These are phyloP conservation scores for Nicotiana noctiflora DNA, from an alignment of 257 asterid species.

Conservation along the genomic window DNA sequence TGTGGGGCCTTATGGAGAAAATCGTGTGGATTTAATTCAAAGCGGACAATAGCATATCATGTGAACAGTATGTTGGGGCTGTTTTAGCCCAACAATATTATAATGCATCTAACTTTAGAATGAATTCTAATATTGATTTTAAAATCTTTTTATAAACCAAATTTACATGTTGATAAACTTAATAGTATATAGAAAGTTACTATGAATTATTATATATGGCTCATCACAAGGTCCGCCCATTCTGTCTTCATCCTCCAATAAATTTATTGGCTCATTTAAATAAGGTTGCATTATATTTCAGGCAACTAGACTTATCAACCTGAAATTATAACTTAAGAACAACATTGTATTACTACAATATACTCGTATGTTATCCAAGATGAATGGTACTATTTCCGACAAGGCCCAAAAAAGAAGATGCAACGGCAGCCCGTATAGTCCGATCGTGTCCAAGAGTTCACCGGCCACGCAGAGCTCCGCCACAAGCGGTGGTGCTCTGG, in stretches of 20 bases:
- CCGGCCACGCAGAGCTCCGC: background rate
- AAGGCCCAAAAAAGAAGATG: background rate
- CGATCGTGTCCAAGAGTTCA: background rate
- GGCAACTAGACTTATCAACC: background rate
- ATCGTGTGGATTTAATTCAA: too few relatives aligned
- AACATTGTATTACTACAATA: background rate
- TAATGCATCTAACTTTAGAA: background rate
- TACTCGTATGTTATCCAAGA: background rate
- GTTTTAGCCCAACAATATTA: background rate
- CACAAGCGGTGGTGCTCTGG: constrained; percentile 5
- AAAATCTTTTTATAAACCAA: background rate
- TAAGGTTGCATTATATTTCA: background rate
- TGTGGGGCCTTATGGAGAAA: too few relatives aligned
- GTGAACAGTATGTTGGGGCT: too few relatives aligned
- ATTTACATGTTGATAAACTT: background rate
- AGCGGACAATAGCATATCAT: too few relatives aligned
- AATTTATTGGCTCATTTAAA: background rate
- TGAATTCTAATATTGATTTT: background rate
- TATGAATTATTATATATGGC: background rate
- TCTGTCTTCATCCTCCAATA: constrained; percentile 4
- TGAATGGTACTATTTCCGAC: background rate
- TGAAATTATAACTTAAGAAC: background rate
- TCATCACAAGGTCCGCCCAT: constrained; percentile 41
- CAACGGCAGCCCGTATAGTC: background rate
- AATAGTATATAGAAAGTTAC: too few relatives aligned